Evolutionary conservation across 495 filamentous ascomycete genomes (phyloP).

Genomic region (Penicillium flavigenum): DNA sequence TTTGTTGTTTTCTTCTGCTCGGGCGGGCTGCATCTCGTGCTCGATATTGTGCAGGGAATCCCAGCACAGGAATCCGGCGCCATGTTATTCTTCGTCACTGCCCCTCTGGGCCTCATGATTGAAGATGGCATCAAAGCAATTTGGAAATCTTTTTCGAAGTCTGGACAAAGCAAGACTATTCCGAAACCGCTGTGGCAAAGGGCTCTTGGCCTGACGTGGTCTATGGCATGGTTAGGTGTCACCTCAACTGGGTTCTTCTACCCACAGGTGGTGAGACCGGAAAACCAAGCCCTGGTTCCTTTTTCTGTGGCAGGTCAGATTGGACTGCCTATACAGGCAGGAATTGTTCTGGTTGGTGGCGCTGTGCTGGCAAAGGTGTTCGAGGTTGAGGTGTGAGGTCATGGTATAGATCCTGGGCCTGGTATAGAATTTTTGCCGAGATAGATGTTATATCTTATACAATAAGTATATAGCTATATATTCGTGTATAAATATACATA

Average conservation of each 20-base stretch:
- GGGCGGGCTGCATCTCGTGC: conserved; percentile 30
- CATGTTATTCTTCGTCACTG: conserved; percentile 34
- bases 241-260: conserved; percentile 27
- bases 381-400: conserved; percentile 15
- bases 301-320: conserved; percentile 13
- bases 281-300: conserved; percentile 23
- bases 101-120: conserved; percentile 31
- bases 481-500: too few relatives aligned
- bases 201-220: conserved; percentile 17
- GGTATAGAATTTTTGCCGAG: not conserved
- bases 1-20: conserved; percentile 36
- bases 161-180: not conserved
- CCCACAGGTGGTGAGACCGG: conserved; percentile 21
- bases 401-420: not conserved
- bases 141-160: conserved; percentile 8
- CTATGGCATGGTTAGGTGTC: conserved; percentile 20
- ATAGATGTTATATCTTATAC: not conserved
- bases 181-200: conserved; percentile 15
- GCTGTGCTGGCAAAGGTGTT: conserved; percentile 11
- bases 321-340: conserved; percentile 12
- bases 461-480: too few relatives aligned
- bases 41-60: conserved; percentile 32
- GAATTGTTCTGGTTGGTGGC: conserved; percentile 12
- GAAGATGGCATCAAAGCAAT: conserved; percentile 29
- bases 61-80: conserved; percentile 24